Evolutionary conservation across 176 grass and related monocot species (phyloP).

Genomic region (Paspalum notatum): DNA sequence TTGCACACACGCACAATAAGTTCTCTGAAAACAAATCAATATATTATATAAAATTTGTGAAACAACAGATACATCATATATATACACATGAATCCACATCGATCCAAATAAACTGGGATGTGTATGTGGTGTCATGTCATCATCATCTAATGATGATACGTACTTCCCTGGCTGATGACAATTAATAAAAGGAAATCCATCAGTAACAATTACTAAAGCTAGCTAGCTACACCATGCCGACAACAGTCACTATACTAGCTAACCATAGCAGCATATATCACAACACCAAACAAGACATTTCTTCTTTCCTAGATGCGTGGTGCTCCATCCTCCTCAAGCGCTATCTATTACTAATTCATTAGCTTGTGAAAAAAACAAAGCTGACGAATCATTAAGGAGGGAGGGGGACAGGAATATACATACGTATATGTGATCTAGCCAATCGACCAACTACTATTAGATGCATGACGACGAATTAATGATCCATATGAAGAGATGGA

Average conservation of each 20-base stretch:
- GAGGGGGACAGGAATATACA: background rate
- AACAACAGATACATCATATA: constrained; percentile 21
- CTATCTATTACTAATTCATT: background rate
- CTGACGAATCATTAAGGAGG: constrained; percentile 14
- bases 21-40: constrained; percentile 11
- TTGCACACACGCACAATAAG: background rate
- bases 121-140: constrained; percentile 10
- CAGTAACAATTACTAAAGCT: constrained; percentile 8
- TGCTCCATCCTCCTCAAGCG: constrained; percentile 42
- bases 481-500: background rate
- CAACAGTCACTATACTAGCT: background rate
- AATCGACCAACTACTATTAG: constrained; percentile 1
- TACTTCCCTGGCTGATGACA: constrained; percentile 5
- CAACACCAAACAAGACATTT: constrained; percentile 14
- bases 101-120: constrained; percentile 45
- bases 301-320: constrained; percentile 12
- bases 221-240: constrained; percentile 17
- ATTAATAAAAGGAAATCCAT: constrained; percentile 39
- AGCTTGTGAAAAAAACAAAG: constrained; percentile 55
- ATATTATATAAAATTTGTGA: constrained; percentile 13
- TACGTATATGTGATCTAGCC: constrained; percentile 11
- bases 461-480: background rate
- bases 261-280: constrained; percentile 1
- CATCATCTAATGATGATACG: constrained; percentile 29
- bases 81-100: constrained; percentile 3